Evolutionary conservation across 108 stramenopile species (phyloP), one percentile per base, ranked within the genome.

Genomic region (Seminavis robusta): DNA sequence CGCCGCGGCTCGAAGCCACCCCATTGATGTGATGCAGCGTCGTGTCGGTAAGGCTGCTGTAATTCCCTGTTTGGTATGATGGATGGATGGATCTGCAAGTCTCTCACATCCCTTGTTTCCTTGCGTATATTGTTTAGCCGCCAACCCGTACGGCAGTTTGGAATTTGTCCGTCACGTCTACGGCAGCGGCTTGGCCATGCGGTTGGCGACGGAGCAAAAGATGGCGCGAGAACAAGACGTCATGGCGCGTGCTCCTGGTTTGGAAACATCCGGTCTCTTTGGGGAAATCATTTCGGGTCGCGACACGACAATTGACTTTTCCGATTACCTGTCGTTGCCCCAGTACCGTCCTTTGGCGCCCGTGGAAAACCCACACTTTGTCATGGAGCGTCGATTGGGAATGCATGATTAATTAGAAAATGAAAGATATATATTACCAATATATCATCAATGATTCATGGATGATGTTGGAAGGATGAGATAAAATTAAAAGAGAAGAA

Each of bases 131-230:
- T 65, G 21, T 62, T 76, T n/a, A 74, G 76, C 38, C n/a, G n/a
- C n/a, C n/a, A n/a, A n/a, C n/a, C n/a, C n/a, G n/a, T 67, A 77
- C 17, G 76, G 75, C 38, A 65, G 72, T 24, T 47, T 59, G 30
- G 45, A 47, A 1, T 46, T 33, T 44, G 81, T 89, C 54, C 85
- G 91, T 32, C 83, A 81, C 17, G 67, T 92, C 28, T 89, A 92
- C 63, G 91, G 91, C 27, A 80, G 80, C 32, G 91, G 81, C 16
- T 76, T 92, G 23, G 91, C 91, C 44, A 92, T 92, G 91, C 67
- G 73, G 21, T 67, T 92, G 23, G 83, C 91, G 32, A 89, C 91
- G 7, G 91, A 92, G 51, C 77, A 87, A 19, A 73, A 73, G 39
- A 58, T 81, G 65, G 87, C 87, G 11, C 58, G 65, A 4, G 65